Conservation (phyloP, 805 yeast genomes). For the Metschnikowia kofuensis region DNA sequence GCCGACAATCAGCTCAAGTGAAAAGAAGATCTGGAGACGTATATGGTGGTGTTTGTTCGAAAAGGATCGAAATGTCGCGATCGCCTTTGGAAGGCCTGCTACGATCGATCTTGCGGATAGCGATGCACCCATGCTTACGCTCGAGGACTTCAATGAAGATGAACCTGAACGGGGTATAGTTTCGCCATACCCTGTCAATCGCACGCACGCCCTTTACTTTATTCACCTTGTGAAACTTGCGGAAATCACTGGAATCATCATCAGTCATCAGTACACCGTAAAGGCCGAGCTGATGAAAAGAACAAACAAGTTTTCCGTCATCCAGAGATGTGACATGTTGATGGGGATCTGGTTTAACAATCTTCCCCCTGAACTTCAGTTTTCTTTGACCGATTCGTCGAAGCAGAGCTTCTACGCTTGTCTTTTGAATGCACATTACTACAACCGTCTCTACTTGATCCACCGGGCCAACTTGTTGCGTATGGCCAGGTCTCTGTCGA, state of each 20-base stretch:
- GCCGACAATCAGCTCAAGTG: constrained; percentile 35
- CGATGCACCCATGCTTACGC: constrained; percentile 68
- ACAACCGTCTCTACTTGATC: constrained; percentile 65
- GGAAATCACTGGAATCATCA: constrained; percentile 67
- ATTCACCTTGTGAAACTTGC: constrained; percentile 64
- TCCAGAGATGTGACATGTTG: constrained; percentile 70
- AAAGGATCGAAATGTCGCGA: constrained; percentile 65
- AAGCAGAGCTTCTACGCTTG: constrained; percentile 58
- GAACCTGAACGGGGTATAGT: constrained; percentile 36
- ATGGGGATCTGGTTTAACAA: constrained; percentile 75
- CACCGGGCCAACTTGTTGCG: constrained; percentile 66
- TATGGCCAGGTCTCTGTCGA: constrained; percentile 41
- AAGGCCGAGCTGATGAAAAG: constrained; percentile 56
- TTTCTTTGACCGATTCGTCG: constrained; percentile 52
- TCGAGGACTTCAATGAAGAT: constrained; percentile 62
- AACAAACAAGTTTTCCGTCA: constrained; percentile 40
- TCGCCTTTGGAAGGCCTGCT: constrained; percentile 73
- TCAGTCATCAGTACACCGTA: constrained; percentile 67
- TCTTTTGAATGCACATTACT: constrained; percentile 64
- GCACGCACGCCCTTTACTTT: constrained; percentile 52
- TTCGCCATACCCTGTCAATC: constrained; percentile 45
- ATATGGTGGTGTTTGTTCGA: constrained; percentile 77
- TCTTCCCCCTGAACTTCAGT: constrained; percentile 60
- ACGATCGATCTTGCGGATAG: constrained; percentile 69
- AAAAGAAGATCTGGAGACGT: constrained; percentile 55